Evolutionary conservation across 805 yeast species (phyloP), one percentile per base, ranked within the genome.

Genomic region (Schwanniomyces vanrijiae): DNA sequence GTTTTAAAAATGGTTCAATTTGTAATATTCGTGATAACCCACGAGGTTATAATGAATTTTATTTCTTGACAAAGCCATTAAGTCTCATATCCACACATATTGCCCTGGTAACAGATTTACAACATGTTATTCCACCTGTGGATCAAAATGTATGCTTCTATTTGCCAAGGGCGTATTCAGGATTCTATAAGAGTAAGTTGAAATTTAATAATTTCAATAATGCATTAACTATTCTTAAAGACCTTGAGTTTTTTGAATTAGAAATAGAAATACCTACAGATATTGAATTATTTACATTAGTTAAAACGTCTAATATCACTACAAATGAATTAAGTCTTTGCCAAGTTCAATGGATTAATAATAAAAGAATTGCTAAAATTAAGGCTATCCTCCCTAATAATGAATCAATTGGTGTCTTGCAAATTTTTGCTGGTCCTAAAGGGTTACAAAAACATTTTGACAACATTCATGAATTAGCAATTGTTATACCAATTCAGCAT

Each of bases 151-250:
- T 86, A 19, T 91, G 94, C 13, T 75, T 89, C 48, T 81, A 90
- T 40, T 71, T 92, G 42, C 99, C 99, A 0, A 78, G 95, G 25
- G 81, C 86, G n/a, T 88, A 90, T 59, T 91, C 96, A 0, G 86
- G 89, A 0, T 90, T 86, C 57, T 81, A 86, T 63, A 73, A 69
- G 34, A 80, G 82, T 59, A 72, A 76, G 1, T 62, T 92, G 37
- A 73, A 74, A 49, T 75, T 90, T 44, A 68, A 78, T 49, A 84
- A 83, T 61, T 92, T 80, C 69, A 88, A 89, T 64, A 84, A 88
- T 49, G 88, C 96, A 0, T 66, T 89, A 50, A 81, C 91, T 3
- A 80, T 85, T 50, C 67, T 92, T 54, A 73, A 77, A 41, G 95
- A 90, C 60, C 76, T 79, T 40, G 97, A 94, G 59, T 69, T 88